Conservation (phyloP, 2,329 filamentous ascomycete species). For the Colletotrichum gloeosporioides region DNA sequence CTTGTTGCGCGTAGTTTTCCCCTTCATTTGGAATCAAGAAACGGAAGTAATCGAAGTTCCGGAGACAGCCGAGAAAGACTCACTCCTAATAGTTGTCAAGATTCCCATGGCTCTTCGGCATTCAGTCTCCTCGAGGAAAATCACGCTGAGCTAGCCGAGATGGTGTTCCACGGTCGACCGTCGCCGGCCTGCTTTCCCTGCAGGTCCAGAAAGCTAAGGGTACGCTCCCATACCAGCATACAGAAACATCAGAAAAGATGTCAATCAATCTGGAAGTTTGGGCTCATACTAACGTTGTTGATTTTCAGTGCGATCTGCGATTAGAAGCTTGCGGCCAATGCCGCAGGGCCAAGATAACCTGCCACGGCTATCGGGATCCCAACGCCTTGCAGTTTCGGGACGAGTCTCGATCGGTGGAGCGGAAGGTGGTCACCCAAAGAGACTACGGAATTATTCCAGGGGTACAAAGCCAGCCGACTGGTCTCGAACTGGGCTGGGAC, state of each 20-base stretch:
- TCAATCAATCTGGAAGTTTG: neutral
- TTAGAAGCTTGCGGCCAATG: conserved; percentile 28
- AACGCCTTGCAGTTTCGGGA: conserved; percentile 27
- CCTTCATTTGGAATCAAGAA: neutral
- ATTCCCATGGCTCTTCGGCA: neutral
- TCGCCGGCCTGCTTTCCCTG: conserved; percentile 29
- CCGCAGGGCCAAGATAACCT: conserved; percentile 25
- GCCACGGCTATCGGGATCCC: conserved; percentile 29
- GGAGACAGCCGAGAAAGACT: neutral
- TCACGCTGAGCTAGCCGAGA: neutral
- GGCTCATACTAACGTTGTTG: neutral
- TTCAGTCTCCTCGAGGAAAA: neutral
- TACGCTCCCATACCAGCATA: neutral
- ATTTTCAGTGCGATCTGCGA: conserved; percentile 25
- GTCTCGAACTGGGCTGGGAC: conserved; percentile 21
- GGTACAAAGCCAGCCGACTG: neutral
- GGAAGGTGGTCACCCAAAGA: conserved; percentile 2
- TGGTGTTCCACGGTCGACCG: conserved; percentile 27
- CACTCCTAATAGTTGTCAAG: neutral
- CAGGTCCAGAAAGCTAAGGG: conserved; percentile 28
- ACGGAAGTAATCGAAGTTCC: neutral
- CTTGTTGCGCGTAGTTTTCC: neutral
- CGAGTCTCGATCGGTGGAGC: conserved; percentile 23
- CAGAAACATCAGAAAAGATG: neutral
- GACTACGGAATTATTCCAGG: neutral